Conservation (phyloP, 2,329 filamentous ascomycete genomes). For the Paraphaeosphaeria sporulosa region DNA sequence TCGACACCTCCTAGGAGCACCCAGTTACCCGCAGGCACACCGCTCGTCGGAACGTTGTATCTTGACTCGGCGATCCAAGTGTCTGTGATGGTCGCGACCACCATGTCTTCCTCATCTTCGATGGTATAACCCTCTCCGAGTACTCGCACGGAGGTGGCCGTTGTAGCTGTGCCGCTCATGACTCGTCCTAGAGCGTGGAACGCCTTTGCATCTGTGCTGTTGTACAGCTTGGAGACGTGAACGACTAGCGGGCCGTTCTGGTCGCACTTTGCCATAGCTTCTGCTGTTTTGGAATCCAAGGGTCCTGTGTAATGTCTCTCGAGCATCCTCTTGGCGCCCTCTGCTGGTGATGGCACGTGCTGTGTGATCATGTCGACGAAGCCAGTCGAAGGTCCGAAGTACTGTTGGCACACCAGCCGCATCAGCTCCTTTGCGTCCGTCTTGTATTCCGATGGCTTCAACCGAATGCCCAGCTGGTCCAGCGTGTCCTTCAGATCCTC, state of each 20-base stretch:
- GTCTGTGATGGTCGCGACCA: slow-evolving; percentile 79
- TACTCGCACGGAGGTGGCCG: slow-evolving; percentile 84
- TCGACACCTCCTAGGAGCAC: slow-evolving; percentile 92
- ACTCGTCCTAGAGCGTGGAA: slow-evolving; percentile 93
- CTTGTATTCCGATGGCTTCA: slow-evolving; percentile 94
- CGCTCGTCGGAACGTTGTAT: slow-evolving; percentile 91
- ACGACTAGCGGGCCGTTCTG: slow-evolving; percentile 91
- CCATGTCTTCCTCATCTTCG: slow-evolving; percentile 98
- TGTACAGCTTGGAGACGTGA: slow-evolving; percentile 93
- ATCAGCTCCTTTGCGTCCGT: slow-evolving; percentile 88
- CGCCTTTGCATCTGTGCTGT: slow-evolving; percentile 84
- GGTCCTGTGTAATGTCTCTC: slow-evolving; percentile 93
- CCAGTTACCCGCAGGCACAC: slow-evolving; percentile 92
- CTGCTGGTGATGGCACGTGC: slow-evolving; percentile 86
- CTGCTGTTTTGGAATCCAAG: slow-evolving; percentile 79
- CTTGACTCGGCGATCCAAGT: slow-evolving; percentile 91
- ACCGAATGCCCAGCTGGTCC: slow-evolving; percentile 76
- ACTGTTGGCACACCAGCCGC: slow-evolving; percentile 90
- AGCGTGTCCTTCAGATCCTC: slow-evolving; percentile 83
- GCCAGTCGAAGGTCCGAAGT: slow-evolving; percentile 87
- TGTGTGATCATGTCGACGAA: slow-evolving; percentile 96
- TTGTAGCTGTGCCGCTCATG: slow-evolving; percentile 86
- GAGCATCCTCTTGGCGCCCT: slow-evolving; percentile 77
- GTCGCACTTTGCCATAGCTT: slow-evolving; percentile 82
- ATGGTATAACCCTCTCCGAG: slow-evolving; percentile 95